A percentile compares a stretch with the other conserved stretches of the same genome.
These are phyloP conservation scores for Umbelopsis sp. DNA, from an alignment of 192 early-diverging fungal genomes.

Conservation along the genomic window DNA sequence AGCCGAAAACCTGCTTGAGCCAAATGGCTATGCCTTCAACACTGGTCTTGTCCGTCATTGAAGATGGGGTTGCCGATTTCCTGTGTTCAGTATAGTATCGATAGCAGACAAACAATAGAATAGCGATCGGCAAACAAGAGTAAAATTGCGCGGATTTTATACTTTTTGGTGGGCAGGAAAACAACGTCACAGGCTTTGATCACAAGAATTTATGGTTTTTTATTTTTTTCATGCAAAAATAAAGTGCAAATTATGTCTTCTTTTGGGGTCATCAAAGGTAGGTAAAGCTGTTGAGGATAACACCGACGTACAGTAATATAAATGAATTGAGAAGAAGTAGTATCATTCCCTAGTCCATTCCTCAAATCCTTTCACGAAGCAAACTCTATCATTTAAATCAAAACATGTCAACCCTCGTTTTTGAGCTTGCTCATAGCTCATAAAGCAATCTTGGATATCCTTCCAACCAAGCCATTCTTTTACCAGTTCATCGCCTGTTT, in stretches of 20 bases:
- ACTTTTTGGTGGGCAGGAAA: background rate
- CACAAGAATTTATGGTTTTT: too few relatives aligned
- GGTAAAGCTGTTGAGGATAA: too few relatives aligned
- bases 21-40: slow-evolving; percentile 22
- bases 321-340: background rate
- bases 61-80: background rate
- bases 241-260: too few relatives aligned
- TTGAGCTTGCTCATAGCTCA: slow-evolving; percentile 23
- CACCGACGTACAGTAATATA: background rate
- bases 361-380: slow-evolving; percentile 36
- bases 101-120: slow-evolving; percentile 18
- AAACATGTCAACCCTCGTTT: slow-evolving; percentile 27
- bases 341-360: slow-evolving; percentile 22
- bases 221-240: too few relatives aligned
- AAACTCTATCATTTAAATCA: slow-evolving; percentile 32
- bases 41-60: slow-evolving; percentile 23
- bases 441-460: slow-evolving; percentile 16
- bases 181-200: background rate
- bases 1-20: slow-evolving; percentile 21
- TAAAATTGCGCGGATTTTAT: background rate
- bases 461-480: slow-evolving; percentile 11
- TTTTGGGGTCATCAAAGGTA: too few relatives aligned
- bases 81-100: background rate
- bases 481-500: background rate
- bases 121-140: background rate